These are phyloP conservation scores for Tanacetum coccineum DNA, from an alignment of 129 eudicot species.

Conservation along the genomic window DNA sequence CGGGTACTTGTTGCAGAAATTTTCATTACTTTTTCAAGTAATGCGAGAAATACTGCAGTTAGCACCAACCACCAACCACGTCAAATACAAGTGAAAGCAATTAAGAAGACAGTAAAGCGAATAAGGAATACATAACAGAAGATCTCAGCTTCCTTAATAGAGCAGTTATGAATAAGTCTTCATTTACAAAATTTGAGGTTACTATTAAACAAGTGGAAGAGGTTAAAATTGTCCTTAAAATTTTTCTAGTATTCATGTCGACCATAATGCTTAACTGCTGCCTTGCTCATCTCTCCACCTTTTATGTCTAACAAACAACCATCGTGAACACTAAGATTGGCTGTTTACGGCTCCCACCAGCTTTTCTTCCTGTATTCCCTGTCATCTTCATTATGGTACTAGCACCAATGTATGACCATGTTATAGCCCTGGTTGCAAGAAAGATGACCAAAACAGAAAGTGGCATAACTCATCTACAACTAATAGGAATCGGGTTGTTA, in stretches of 20 bases:
- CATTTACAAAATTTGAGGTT: slow-evolving; percentile 40
- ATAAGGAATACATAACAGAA: slow-evolving; percentile 25
- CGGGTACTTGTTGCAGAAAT: slow-evolving; percentile 66
- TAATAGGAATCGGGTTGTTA: slow-evolving; percentile 71
- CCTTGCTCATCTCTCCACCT: slow-evolving; percentile 92
- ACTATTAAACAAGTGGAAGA: slow-evolving; percentile 66
- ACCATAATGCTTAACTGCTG: slow-evolving; percentile 91
- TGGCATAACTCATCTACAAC: slow-evolving; percentile 71
- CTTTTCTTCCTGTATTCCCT: slow-evolving; percentile 84
- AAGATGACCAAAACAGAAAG: slow-evolving; percentile 61
- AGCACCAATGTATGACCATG: slow-evolving; percentile 66
- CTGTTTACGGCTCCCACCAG: slow-evolving; percentile 66
- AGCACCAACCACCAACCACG: slow-evolving; percentile 35
- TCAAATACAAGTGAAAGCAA: slow-evolving; percentile 18
- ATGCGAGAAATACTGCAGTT: slow-evolving; percentile 34
- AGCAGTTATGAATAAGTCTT: slow-evolving; percentile 38
- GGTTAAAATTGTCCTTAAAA: slow-evolving; percentile 58
- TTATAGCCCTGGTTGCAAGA: slow-evolving; percentile 57
- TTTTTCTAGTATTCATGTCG: slow-evolving; percentile 63
- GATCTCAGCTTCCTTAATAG: slow-evolving; percentile 40
- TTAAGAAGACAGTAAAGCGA: slow-evolving; percentile 25
- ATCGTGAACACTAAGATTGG: slow-evolving; percentile 75
- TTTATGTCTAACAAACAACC: slow-evolving; percentile 92
- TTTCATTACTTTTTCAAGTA: slow-evolving; percentile 39
- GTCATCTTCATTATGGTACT: slow-evolving; percentile 78